A percentile compares a stretch with the other conserved stretches of the same genome.
These are phyloP conservation scores for Maudiozyma turicensis DNA, from an alignment of 805 yeast species.

Conservation along the genomic window DNA sequence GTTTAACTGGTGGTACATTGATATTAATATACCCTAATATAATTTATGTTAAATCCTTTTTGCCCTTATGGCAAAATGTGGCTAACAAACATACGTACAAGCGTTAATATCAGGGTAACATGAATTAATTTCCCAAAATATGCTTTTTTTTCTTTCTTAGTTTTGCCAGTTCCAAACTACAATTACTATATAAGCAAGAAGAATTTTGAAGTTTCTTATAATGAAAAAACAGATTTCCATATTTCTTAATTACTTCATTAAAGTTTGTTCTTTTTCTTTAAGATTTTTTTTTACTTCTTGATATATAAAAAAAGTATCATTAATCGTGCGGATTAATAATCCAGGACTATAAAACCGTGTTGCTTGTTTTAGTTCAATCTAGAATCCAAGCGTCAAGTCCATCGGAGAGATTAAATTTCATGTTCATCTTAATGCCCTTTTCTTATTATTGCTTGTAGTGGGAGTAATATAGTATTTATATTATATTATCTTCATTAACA, in stretches of 20 bases:
- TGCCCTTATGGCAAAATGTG: too few species aligned
- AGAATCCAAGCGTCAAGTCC: constrained; percentile 53
- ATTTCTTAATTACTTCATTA: background rate
- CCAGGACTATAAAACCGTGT: constrained; percentile 68
- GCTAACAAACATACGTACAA: too few species aligned
- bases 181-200: too few species aligned
- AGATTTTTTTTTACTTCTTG: background rate
- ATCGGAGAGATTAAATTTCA: constrained; percentile 44
- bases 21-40: too few species aligned
- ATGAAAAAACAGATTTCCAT: background rate
- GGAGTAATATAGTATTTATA: background rate
- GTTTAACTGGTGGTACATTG: too few species aligned
- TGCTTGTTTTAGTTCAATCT: constrained; percentile 42
- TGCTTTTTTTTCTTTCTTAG: too few species aligned
- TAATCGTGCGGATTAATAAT: constrained; percentile 55
- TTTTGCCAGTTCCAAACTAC: too few species aligned
- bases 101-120: too few species aligned
- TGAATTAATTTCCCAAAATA: too few species aligned
- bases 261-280: background rate
- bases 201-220: too few species aligned
- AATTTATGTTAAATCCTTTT: too few species aligned
- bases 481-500: background rate
- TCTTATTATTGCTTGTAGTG: constrained; percentile 18
- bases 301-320: constrained; percentile 8
- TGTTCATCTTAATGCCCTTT: constrained; percentile 66